Percentiles rank a stretch among this genome's conserved stretches.
Evolutionary conservation across 306 rosid genomes (phyloP).

Genomic region (Lathyrus sativus): DNA sequence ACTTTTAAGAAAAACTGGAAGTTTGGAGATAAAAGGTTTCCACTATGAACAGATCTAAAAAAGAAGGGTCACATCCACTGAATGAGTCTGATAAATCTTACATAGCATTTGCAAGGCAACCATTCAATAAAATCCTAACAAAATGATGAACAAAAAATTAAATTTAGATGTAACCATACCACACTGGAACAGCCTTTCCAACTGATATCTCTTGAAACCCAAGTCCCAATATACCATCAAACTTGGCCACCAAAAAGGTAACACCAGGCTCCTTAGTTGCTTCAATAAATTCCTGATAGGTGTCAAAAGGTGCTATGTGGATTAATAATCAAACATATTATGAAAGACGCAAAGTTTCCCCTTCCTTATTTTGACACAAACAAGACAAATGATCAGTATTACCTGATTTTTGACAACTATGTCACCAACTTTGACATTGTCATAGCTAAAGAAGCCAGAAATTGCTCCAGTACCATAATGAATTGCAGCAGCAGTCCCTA

Average conservation of each 20-base stretch:
- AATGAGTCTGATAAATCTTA: neutral
- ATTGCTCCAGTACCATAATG: conserved; percentile 85
- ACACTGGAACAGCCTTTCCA: conserved; percentile 80
- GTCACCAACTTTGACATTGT: conserved; percentile 73
- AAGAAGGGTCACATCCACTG: neutral
- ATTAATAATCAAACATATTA: conserved; percentile 16
- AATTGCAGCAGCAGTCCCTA: conserved; percentile 85
- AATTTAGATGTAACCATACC: conserved; percentile 49
- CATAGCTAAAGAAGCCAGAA: conserved; percentile 86
- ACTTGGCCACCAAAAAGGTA: conserved; percentile 74
- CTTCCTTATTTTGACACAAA: neutral
- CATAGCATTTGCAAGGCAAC: conserved; percentile 7
- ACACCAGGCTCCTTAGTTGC: conserved; percentile 76
- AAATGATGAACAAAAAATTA: conserved; percentile 29
- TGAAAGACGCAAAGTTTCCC: conserved; percentile 9
- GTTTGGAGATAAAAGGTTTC: neutral
- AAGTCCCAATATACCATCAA: conserved; percentile 91
- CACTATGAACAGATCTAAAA: neutral
- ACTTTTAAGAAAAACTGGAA: neutral
- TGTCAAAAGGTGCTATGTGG: conserved; percentile 1
- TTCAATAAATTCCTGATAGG: conserved; percentile 78
- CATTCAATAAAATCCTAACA: conserved; percentile 16
- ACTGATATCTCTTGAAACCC: conserved; percentile 95
- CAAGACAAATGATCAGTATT: conserved; percentile 31
- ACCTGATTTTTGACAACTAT: conserved; percentile 73